Base-by-base conservation (phyloP, 257 asterid species). In the Solanum tacnaense region DNA sequence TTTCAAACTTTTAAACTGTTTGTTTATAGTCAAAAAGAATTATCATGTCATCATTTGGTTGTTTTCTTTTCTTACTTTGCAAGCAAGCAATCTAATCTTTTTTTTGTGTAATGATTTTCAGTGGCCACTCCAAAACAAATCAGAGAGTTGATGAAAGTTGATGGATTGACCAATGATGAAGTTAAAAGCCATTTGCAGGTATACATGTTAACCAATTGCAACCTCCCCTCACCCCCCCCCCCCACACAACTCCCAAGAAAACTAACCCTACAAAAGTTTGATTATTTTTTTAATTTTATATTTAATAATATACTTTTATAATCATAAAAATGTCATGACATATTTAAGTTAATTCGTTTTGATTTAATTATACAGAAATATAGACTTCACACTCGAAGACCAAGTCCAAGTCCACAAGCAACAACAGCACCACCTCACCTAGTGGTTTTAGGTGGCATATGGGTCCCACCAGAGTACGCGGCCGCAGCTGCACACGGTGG, bases 111-210 rank as follows among this genome's bases (percentile, higher is more conserved):
- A 93, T 91, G 84, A 84, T 91, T 78, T 56, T 91, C 96, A 96
- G 99, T 94, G 92, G 99, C 99, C 82, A 96, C 99, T 36, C 99
- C 99, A 58, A 96, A 96, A 86, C 98, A 96, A 90, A 96, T 96
- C 83, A 92, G 98, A 90, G 99, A 96, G 62, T 93, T 96, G 88
- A 96, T 96, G 99, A 95, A 96, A 93, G 99, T 96, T 35, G 99
- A 96, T 86, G 99, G 98, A 82, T 90, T 96, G 91, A 95, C 99
- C 92, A 96, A 96, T 93, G 99, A 96, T 93, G 99, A 96, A 93
- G 99, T 96, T 90, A 96, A 96, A 96, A 96, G 98, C 93, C 99
- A 96, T 88, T 89, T 96, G 84, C 99, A 96, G 98, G 99, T 93
- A 85, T 41, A 74, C 20, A 27, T 76, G 23, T n/a, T 76, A 39